These are phyloP conservation scores for Trametes elegans DNA, from an alignment of 768 basidiomycete species.

Conservation along the genomic window DNA sequence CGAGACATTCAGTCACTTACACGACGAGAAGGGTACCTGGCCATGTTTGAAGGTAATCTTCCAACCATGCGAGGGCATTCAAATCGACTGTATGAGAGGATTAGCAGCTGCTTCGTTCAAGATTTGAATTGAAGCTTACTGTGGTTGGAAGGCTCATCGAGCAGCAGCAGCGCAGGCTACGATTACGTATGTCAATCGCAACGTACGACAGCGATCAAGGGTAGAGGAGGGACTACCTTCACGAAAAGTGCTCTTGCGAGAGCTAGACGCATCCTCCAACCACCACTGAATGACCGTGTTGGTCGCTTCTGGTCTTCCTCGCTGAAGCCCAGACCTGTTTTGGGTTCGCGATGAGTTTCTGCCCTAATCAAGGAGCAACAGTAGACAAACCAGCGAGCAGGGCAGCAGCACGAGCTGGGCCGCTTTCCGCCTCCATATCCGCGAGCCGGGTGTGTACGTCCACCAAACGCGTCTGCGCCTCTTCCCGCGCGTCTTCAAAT, in stretches of 20 bases:
- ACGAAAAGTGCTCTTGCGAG: slow-evolving; percentile 95
- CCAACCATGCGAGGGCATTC: slow-evolving; percentile 96
- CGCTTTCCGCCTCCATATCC: slow-evolving; percentile 99
- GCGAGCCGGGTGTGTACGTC: slow-evolving; percentile 88
- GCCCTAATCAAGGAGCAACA: neutral
- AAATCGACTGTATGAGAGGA: slow-evolving; percentile 62
- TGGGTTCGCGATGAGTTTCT: neutral
- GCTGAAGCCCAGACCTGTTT: slow-evolving; percentile 84
- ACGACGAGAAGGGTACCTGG: slow-evolving; percentile 89
- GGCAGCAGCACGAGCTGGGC: slow-evolving; percentile 89
- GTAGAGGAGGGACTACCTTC: slow-evolving; percentile 54
- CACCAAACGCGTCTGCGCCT: slow-evolving; percentile 72
- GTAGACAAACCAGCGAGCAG: slow-evolving; percentile 71
- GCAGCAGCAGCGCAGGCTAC: slow-evolving; percentile 70
- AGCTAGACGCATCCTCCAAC: slow-evolving; percentile 98
- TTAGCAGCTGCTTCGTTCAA: slow-evolving; percentile 3
- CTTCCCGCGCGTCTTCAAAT: slow-evolving; percentile 84
- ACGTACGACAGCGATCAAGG: neutral
- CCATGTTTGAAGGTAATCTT: slow-evolving; percentile 98
- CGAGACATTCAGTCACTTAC: slow-evolving; percentile 41
- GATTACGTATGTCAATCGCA: neutral
- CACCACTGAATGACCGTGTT: slow-evolving; percentile 89
- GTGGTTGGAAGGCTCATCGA: slow-evolving; percentile 97
- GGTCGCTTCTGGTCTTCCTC: slow-evolving; percentile 82
- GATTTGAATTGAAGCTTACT: slow-evolving; percentile 45